A percentile compares a stretch with the other conserved stretches of the same genome.
Evolutionary conservation across 1,139 yeast species (phyloP).

Genomic region (Taphrina sp.): DNA sequence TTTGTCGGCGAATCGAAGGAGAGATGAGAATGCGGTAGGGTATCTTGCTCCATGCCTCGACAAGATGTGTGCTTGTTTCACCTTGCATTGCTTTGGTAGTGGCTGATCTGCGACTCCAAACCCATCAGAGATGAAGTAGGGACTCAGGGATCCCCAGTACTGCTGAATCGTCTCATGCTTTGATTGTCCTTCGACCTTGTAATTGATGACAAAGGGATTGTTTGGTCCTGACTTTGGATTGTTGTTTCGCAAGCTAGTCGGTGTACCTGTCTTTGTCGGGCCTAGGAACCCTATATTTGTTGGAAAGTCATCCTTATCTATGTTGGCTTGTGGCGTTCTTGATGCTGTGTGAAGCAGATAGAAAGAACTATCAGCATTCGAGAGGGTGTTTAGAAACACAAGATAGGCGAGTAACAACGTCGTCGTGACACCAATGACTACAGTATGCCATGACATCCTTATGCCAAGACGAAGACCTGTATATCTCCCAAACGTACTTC

Average conservation of each 20-base stretch:
- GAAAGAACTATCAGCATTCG: background rate
- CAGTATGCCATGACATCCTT: slow-evolving; percentile 20
- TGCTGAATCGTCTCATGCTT: slow-evolving; percentile 19
- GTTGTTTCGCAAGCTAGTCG: slow-evolving; percentile 8
- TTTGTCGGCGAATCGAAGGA: slow-evolving; percentile 16
- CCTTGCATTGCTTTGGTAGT: slow-evolving; percentile 14
- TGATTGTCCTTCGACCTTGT: slow-evolving; percentile 16
- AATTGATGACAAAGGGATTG: slow-evolving; percentile 9
- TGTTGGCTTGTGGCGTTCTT: too few species aligned
- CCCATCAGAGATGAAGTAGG: slow-evolving; percentile 25
- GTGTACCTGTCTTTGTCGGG: slow-evolving; percentile 18
- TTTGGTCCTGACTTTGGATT: slow-evolving; percentile 8
- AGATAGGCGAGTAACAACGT: slow-evolving; percentile 11
- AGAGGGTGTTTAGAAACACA: slow-evolving; percentile 12
- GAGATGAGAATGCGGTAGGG: slow-evolving; percentile 25
- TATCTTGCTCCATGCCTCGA: slow-evolving; percentile 28
- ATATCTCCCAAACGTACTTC: too few species aligned
- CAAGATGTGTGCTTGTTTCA: slow-evolving; percentile 24
- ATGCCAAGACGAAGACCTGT: too few species aligned
- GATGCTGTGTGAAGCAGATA: too few species aligned
- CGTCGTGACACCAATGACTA: slow-evolving; percentile 7
- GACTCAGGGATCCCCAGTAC: slow-evolving; percentile 23
- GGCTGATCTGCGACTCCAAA: slow-evolving; percentile 22
- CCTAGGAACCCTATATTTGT: slow-evolving; percentile 21
- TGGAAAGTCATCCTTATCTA: slow-evolving; percentile 20